Conservation (phyloP, 768 basidiomycete genomes). For the Termitomyces sp. region DNA sequence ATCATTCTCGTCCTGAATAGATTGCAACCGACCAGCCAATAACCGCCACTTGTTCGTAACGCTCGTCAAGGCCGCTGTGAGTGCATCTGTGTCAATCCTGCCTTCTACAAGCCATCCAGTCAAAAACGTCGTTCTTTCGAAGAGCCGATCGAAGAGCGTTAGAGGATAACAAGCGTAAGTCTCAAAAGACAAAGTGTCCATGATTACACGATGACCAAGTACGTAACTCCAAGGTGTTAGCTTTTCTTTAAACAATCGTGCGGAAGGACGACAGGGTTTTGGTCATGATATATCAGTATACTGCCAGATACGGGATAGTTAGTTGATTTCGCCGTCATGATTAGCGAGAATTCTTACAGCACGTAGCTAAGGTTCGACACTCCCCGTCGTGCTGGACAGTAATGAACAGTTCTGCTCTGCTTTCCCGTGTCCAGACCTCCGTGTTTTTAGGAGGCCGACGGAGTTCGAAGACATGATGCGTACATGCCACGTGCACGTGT, state of each 20-base stretch:
- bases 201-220: not conserved
- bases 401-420: not conserved
- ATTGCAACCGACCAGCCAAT: conserved; percentile 24
- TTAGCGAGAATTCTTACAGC: not conserved
- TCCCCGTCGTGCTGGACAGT: not conserved
- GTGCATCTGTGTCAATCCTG: conserved; percentile 25
- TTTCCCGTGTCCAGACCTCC: not conserved
- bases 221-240: not conserved
- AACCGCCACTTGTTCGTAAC: conserved; percentile 28
- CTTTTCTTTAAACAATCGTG: not conserved
- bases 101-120: conserved; percentile 41
- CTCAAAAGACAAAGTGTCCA: conserved; percentile 6
- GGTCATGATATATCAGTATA: not conserved
- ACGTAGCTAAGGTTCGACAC: not conserved
- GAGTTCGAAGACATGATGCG: not conserved
- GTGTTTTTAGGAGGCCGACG: not conserved
- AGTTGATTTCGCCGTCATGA: not conserved
- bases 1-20: conserved; percentile 14
- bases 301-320: no score
- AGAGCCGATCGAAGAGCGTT: conserved; percentile 30
- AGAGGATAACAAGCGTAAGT: conserved; percentile 20
- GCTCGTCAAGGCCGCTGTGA: conserved; percentile 23
- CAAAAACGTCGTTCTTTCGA: conserved; percentile 31
- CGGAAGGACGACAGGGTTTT: not conserved
- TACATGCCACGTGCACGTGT: not conserved